Conservation (phyloP, 148 eudicot species). For the Cornus suecica region DNA sequence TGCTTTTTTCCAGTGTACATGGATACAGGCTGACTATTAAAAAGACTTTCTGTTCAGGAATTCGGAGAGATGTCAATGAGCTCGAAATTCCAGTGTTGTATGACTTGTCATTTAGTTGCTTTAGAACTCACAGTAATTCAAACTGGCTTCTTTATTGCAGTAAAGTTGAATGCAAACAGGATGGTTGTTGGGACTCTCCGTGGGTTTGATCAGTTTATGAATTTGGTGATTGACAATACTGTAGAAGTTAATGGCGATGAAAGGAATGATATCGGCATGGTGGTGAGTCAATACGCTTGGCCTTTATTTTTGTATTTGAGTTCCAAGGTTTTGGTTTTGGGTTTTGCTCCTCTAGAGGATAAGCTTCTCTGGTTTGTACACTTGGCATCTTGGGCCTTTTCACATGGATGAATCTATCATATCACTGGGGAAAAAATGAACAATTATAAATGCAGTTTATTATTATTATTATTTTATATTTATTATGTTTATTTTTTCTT, state of each 20-base stretch:
- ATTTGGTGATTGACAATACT: constrained; percentile 66
- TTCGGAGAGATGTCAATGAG: neutral
- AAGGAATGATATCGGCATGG: constrained; percentile 76
- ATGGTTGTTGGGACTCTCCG: constrained; percentile 59
- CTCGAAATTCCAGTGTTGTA: neutral
- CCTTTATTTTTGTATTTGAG: neutral
- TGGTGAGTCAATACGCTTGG: constrained; percentile 37
- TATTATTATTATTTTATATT: too few species aligned
- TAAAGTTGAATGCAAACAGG: constrained; percentile 58
- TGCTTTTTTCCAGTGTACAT: neutral
- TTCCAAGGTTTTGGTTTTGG: neutral
- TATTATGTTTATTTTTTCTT: too few species aligned
- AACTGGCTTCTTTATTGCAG: constrained; percentile 26
- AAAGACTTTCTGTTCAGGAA: neutral
- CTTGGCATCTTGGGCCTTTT: neutral
- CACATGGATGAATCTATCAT: neutral
- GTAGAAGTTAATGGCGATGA: constrained; percentile 77
- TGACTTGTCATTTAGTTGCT: neutral
- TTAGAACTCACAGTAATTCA: neutral
- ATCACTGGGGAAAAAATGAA: neutral
- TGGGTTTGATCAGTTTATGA: constrained; percentile 66
- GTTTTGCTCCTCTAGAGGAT: neutral
- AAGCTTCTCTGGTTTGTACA: neutral
- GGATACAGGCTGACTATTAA: neutral
- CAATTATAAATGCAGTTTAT: too few species aligned